Base-by-base conservation (phyloP, 2,329 filamentous ascomycete species). In the Paraphaeosphaeria sporulosa region DNA sequence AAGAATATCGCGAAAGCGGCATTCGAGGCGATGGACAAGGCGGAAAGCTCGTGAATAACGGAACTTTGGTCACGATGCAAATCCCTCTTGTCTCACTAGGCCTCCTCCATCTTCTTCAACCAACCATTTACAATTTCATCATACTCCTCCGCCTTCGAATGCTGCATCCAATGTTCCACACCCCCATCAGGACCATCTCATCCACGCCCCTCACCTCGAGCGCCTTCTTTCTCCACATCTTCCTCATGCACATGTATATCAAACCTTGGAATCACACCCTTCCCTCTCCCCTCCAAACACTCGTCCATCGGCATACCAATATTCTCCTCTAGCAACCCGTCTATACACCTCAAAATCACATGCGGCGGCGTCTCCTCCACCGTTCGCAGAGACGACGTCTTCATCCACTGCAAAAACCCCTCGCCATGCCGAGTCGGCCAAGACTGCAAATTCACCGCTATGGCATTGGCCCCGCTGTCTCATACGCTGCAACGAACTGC, bases 21-120 rank as follows among this genome's bases (percentile, higher is more conserved):
- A 0, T 55, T 73, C 5, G 63, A 67, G 53, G 55, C 48, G 9
- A 76, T 77, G 75, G 71, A 73, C 54, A 64, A 68, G 56, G 69
- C 64, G 9, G 71, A 74, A 60, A 54, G 21, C 43, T 4, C 38
- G 17, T 54, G 27, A 54, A 8, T 4, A 6, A 17, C 13, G 2
- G 17, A n/a, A 4, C n/a, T 12, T 12, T 19, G 38, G 2, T 1
- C 8, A n/a, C 12, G 3, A 30, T n/a, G 19, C 44, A 21, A 9
- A 3, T 17, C 30, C 9, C 1, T 47, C 23, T 15, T 15, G 6
- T 47, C 44, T 30, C 44, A 9, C 19, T 10, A 47, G 4, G 44
- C 21, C 25, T 47, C 44, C 19, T 43, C 40, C 44, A 64, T 34
- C 36, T 51, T 67, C 27, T 59, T 40, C 48, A 70, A 60, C 66